These are phyloP conservation scores for Leccinum truebloodii DNA, from an alignment of 768 basidiomycete genomes.

Conservation along the genomic window DNA sequence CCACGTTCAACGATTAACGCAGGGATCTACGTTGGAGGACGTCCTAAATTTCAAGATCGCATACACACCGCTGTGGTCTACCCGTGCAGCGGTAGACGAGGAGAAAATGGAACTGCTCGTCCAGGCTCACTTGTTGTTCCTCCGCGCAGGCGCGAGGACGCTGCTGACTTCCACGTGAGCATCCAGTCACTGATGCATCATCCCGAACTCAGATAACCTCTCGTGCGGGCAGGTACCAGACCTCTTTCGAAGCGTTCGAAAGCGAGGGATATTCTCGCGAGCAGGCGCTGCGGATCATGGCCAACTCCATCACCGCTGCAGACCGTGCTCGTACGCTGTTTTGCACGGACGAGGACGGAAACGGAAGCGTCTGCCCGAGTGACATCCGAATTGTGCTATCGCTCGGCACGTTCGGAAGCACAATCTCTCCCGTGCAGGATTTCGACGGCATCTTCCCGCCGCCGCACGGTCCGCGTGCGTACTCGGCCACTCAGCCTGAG, in stretches of 20 bases:
- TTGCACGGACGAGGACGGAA: slow-evolving; percentile 22
- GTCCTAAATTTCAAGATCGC: slow-evolving; percentile 48
- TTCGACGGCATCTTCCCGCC: slow-evolving; percentile 76
- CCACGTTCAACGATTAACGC: slow-evolving; percentile 1
- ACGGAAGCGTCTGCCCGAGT: slow-evolving; percentile 10
- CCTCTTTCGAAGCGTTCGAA: slow-evolving; percentile 53
- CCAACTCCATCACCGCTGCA: slow-evolving; percentile 53
- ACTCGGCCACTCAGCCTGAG: slow-evolving; percentile 24
- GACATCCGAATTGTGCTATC: slow-evolving; percentile 61
- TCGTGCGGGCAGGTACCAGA: slow-evolving; percentile 57
- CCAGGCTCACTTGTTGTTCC: slow-evolving; percentile 61
- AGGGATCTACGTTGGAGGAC: slow-evolving; percentile 68
- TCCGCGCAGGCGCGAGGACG: slow-evolving; percentile 64
- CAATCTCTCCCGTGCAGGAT: slow-evolving; percentile 64
- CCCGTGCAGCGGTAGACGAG: slow-evolving; percentile 54
- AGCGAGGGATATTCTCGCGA: slow-evolving; percentile 47
- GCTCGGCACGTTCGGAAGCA: slow-evolving; percentile 74
- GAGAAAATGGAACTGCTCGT: slow-evolving; percentile 47
- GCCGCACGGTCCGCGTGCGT: slow-evolving; percentile 64
- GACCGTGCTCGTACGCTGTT: slow-evolving; percentile 44
- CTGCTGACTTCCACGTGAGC: slow-evolving; percentile 70
- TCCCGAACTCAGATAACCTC: background rate
- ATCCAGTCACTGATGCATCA: background rate
- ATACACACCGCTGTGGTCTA: slow-evolving; percentile 70
- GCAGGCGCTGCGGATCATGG: slow-evolving; percentile 51